Evolutionary conservation across 2,329 filamentous ascomycete species (phyloP), one percentile per base, ranked within the genome.

Genomic region (Fusarium lyarnte): DNA sequence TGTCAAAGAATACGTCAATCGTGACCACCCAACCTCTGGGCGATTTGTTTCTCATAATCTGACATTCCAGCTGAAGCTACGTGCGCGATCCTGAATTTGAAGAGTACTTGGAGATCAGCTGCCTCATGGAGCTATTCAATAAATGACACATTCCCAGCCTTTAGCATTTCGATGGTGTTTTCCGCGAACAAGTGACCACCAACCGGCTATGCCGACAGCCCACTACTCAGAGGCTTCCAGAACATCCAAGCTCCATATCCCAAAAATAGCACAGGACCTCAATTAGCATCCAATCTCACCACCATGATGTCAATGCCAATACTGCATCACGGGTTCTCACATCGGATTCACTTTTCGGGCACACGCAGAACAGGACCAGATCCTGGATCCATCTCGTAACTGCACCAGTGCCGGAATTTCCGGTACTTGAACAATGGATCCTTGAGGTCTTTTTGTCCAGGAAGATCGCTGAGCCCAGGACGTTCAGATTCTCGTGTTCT

Each of bases 241-340:
- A 53, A 53, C 23, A n/a, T 27, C 33, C 39, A 70, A 63, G 49
- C 51, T 46, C 39, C 51, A 58, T 59, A 16, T 70, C 62, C 62
- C 53, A 53, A 74, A 74, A 73, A 74, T 74, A 73, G 70, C 41
- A 71, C 31, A 39, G 25, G 13, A 27, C 19, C 16, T n/a, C 31
- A 31, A 39, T 59, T 57, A 46, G 29, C 51, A 61, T 72, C 25
- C 25, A 25, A 25, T 25, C 70, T 73, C 52, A 73, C 70, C 70
- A 73, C 67, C 70, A 72, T 73, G 70, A 74, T 71, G 70, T 73
- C 70, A 74, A 68, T 51, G 46, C 25, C 63, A 38, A 63, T 58
- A 63, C 63, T 63, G 65, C 54, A 72, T 74, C 63, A 53, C 27
- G 39, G 58, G 45, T 64, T 38, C 38, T 35, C 19, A 43, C 47